Conservation (phyloP, 768 basidiomycete genomes). For the Panus rudis region DNA sequence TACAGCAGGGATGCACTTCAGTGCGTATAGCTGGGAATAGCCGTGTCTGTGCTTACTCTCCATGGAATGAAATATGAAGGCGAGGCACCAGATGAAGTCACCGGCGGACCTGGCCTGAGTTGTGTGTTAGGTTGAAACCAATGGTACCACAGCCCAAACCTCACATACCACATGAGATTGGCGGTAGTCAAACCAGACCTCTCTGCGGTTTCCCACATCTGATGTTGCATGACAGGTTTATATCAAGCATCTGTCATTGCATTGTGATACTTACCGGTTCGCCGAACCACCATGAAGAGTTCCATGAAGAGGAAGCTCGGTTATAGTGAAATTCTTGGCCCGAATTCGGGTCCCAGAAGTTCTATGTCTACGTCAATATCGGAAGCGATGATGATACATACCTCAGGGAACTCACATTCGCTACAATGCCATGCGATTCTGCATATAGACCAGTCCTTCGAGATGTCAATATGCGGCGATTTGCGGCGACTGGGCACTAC, state of each 20-base stretch:
- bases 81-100: slow-evolving; percentile 53
- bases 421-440: slow-evolving; percentile 88
- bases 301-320: slow-evolving; percentile 51
- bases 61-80: slow-evolving; percentile 78
- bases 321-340: slow-evolving; percentile 69
- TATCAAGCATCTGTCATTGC: not conserved
- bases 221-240: slow-evolving; percentile 1
- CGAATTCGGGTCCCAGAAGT: slow-evolving; percentile 77
- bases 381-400: not conserved
- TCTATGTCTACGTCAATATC: slow-evolving; percentile 34
- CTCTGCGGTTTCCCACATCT: slow-evolving; percentile 90
- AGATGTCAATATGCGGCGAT: slow-evolving; percentile 2
- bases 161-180: slow-evolving; percentile 80
- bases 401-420: slow-evolving; percentile 66
- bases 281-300: slow-evolving; percentile 78
- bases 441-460: slow-evolving; percentile 82
- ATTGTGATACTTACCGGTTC: slow-evolving; percentile 63
- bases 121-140: not conserved
- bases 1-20: slow-evolving; percentile 4
- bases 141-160: not conserved
- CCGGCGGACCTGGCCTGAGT: slow-evolving; percentile 78
- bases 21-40: not conserved
- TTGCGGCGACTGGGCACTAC: too few relatives aligned
- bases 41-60: slow-evolving; percentile 35
- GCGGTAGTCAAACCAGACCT: slow-evolving; percentile 70